A percentile compares a stretch with the other conserved stretches of the same genome.
Evolutionary conservation across 306 rosid species (phyloP).

Genomic region (Echinosophora koreensis): DNA sequence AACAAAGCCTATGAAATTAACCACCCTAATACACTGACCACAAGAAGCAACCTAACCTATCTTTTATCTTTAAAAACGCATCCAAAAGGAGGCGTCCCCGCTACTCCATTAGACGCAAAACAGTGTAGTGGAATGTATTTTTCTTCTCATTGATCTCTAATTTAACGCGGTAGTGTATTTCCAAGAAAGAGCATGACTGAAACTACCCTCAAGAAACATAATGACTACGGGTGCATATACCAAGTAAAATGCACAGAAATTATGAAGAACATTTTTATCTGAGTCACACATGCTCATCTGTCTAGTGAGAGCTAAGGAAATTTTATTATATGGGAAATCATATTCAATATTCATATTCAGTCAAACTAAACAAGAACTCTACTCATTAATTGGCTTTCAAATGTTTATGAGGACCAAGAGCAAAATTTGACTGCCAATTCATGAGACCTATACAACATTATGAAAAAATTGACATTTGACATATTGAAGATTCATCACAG

Average conservation of each 20-base stretch:
- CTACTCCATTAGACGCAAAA: too few species aligned
- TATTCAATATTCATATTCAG: background rate
- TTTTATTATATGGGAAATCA: background rate
- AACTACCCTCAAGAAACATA: slow-evolving; percentile 33
- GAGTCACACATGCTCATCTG: slow-evolving; percentile 30
- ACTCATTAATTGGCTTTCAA: background rate
- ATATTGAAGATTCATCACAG: slow-evolving; percentile 26
- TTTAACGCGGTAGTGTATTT: slow-evolving; percentile 30
- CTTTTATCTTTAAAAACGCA: too few species aligned
- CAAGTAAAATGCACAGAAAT: slow-evolving; percentile 25
- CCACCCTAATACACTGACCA: too few species aligned
- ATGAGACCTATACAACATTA: slow-evolving; percentile 16
- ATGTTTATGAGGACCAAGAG: slow-evolving; percentile 4
- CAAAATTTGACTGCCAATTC: slow-evolving; percentile 35
- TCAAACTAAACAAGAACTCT: slow-evolving; percentile 43
- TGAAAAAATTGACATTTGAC: slow-evolving; percentile 7
- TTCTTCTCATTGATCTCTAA: background rate
- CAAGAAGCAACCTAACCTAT: too few species aligned
- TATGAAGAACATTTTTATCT: slow-evolving; percentile 17
- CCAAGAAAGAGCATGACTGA: slow-evolving; percentile 41
- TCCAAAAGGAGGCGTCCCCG: too few species aligned
- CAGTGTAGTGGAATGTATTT: too few species aligned
- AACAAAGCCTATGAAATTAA: too few species aligned
- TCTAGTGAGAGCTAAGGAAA: slow-evolving; percentile 11
- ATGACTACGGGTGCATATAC: slow-evolving; percentile 35